phyloP scores from a whole-genome alignment of 345 rosid genomes.

The Corchorus capsularis region DNA sequence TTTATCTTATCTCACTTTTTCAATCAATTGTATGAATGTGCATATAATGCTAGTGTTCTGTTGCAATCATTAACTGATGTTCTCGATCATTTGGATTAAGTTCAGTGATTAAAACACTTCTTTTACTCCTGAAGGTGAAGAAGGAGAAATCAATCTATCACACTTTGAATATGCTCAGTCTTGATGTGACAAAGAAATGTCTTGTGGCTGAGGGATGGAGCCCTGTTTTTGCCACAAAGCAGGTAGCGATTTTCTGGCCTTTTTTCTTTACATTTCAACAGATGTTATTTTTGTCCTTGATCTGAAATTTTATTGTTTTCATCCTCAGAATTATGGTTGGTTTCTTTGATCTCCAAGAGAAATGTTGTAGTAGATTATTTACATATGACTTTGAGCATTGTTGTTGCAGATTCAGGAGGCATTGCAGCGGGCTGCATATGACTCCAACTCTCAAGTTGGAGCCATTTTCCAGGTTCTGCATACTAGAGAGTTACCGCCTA shows the following conservation, averaged over 20 bases:
- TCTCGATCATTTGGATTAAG: not conserved
- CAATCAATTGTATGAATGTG: not conserved
- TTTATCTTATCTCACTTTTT: conserved; percentile 11
- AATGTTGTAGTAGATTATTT: conserved; percentile 17
- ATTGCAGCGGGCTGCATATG: conserved; percentile 82
- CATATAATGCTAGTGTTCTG: conserved; percentile 10
- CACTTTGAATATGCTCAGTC: conserved; percentile 93
- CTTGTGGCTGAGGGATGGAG: conserved; percentile 98
- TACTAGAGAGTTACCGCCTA: conserved; percentile 89
- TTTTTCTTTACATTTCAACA: conserved; percentile 1
- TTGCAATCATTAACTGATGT: conserved; percentile 8
- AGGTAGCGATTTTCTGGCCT: conserved; percentile 43
- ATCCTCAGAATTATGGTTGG: not conserved
- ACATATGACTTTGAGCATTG: conserved; percentile 26
- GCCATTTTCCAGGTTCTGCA: conserved; percentile 82
- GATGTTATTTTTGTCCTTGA: not conserved
- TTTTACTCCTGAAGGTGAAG: conserved; percentile 60
- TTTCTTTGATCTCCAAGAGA: conserved; percentile 13
- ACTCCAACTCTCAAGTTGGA: conserved; percentile 95
- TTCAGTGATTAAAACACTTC: conserved; percentile 4
- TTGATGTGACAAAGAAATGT: conserved; percentile 94
- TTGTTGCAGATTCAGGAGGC: conserved; percentile 90
- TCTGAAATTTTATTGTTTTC: not conserved
- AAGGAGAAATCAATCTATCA: conserved; percentile 91
- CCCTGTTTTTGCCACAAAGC: conserved; percentile 86